Conservation (phyloP, 345 rosid species). For the Xanthoceras sorbifolium region DNA sequence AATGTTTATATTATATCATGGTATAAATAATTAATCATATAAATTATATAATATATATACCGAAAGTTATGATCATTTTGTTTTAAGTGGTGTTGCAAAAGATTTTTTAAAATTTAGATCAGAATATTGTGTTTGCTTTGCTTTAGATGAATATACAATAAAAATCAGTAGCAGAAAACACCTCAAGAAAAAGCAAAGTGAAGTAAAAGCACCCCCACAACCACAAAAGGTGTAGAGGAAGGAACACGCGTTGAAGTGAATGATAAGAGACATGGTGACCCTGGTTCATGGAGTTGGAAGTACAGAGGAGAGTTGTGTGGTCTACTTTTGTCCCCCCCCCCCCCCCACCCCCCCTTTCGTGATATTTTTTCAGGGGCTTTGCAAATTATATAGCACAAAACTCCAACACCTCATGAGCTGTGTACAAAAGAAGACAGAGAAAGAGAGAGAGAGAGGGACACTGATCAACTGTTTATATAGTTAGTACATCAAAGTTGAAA, state of each 20-base stretch:
- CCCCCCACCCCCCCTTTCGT: conserved; percentile 40
- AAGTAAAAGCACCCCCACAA: conserved; percentile 24
- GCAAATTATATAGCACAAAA: conserved; percentile 16
- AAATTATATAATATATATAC: too few species aligned
- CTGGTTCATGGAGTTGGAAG: conserved; percentile 33
- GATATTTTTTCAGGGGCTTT: conserved; percentile 22
- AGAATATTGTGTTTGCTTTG: too few species aligned
- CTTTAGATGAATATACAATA: neutral
- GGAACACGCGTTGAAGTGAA: conserved; percentile 23
- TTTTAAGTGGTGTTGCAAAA: too few species aligned
- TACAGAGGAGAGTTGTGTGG: conserved; percentile 30
- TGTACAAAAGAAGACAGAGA: neutral
- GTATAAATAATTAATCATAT: too few species aligned
- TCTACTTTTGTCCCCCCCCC: conserved; percentile 41
- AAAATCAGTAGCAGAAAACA: conserved; percentile 12
- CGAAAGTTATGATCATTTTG: too few species aligned
- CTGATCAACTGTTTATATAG: neutral
- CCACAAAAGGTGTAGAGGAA: conserved; percentile 21
- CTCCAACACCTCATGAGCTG: neutral
- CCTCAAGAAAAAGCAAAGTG: conserved; percentile 3
- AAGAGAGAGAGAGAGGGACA: neutral
- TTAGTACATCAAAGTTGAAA: neutral
- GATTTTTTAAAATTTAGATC: too few species aligned
- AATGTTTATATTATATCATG: too few species aligned
- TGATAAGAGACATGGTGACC: conserved; percentile 32